A percentile compares a stretch with the other conserved stretches of the same genome.
Evolutionary conservation across 139 green algal species (phyloP).

Genomic region (Yamagishiella unicocca): DNA sequence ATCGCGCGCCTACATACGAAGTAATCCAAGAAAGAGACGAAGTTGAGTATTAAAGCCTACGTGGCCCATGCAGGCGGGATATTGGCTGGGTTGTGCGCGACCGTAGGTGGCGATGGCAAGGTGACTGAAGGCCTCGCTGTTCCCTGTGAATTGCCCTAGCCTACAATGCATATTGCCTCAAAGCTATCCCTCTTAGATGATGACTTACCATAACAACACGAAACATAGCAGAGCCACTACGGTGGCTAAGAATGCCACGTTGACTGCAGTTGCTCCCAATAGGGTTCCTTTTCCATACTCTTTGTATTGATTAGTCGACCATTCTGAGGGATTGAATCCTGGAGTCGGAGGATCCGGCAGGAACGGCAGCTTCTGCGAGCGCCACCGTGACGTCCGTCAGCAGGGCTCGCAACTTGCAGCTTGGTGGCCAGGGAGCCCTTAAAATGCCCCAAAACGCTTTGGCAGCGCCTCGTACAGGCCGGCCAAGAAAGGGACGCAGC

Average conservation of each 20-base stretch:
- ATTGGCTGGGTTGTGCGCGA: neutral
- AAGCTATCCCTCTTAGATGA: too few relatives aligned
- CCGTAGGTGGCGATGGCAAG: neutral
- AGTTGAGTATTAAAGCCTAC: neutral
- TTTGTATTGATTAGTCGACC: neutral
- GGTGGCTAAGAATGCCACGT: neutral
- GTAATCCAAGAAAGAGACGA: neutral
- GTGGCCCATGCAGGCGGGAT: neutral
- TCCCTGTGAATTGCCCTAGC: neutral
- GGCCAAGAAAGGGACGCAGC: too few relatives aligned
- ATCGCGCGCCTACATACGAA: neutral
- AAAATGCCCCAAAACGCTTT: neutral
- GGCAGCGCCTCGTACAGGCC: too few relatives aligned
- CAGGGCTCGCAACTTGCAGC: neutral
- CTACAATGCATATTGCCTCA: neutral
- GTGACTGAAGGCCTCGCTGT: neutral
- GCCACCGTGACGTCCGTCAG: too few relatives aligned
- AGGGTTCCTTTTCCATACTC: neutral
- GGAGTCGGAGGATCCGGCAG: neutral
- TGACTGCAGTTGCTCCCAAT: neutral
- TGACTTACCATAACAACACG: conserved; percentile 13
- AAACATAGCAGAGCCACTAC: neutral
- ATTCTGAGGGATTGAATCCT: conserved; percentile 7
- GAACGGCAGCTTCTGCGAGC: conserved; percentile 29
- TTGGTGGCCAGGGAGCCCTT: neutral